phyloP scores from a whole-genome alignment of 768 basidiomycete species.

The Pholiota microspora region DNA sequence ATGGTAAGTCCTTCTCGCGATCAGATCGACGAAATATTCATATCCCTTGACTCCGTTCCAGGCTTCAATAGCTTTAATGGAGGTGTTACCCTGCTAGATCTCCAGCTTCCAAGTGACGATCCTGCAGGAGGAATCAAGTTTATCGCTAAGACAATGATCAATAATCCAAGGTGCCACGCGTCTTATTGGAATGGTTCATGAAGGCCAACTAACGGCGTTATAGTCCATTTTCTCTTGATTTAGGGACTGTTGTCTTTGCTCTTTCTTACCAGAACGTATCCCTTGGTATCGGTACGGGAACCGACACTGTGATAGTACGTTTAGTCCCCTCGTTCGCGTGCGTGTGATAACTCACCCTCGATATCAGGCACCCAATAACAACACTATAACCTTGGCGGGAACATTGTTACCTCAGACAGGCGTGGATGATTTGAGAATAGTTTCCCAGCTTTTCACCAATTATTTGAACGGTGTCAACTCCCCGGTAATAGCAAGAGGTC shows the following conservation, averaged over 20 bases:
- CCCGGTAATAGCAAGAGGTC: slow-evolving; percentile 57
- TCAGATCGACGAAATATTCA: neutral
- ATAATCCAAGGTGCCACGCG: slow-evolving; percentile 50
- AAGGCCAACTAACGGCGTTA: neutral
- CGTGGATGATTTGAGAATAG: slow-evolving; percentile 38
- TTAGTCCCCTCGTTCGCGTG: neutral
- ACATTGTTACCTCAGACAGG: slow-evolving; percentile 52
- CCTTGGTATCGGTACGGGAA: slow-evolving; percentile 54
- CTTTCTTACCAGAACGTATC: slow-evolving; percentile 55
- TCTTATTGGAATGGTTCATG: neutral
- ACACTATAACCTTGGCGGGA: slow-evolving; percentile 59
- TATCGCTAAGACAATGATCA: slow-evolving; percentile 50
- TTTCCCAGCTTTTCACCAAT: slow-evolving; percentile 66
- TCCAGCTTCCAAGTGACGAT: slow-evolving; percentile 66
- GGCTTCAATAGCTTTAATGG: slow-evolving; percentile 64
- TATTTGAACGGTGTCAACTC: slow-evolving; percentile 66
- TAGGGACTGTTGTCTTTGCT: slow-evolving; percentile 66
- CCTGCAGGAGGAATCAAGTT: slow-evolving; percentile 70
- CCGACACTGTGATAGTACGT: slow-evolving; percentile 51
- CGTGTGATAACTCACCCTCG: neutral
- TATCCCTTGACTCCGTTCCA: slow-evolving; percentile 18
- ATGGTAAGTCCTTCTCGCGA: slow-evolving; percentile 38
- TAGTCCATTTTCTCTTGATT: slow-evolving; percentile 66
- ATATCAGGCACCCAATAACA: slow-evolving; percentile 47
- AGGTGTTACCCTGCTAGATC: slow-evolving; percentile 51